Evolutionary conservation across 345 rosid species (phyloP).

Genomic region (Salix exigua): DNA sequence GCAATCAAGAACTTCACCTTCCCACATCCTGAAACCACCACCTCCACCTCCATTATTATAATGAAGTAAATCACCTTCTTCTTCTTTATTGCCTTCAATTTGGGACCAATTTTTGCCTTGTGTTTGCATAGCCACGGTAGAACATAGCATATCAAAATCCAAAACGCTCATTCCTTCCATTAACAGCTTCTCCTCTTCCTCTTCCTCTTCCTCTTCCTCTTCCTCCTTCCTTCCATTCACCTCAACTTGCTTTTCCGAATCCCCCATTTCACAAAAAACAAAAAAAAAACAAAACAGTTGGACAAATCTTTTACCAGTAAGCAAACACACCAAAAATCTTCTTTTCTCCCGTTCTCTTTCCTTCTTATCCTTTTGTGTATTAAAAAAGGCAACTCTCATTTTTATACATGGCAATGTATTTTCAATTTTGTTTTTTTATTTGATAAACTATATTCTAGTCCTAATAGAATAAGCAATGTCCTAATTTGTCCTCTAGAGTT

Average conservation of each 20-base stretch:
- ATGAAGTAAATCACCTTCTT: slow-evolving; percentile 22
- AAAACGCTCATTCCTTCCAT: slow-evolving; percentile 61
- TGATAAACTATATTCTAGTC: too few relatives aligned
- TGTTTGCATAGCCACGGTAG: slow-evolving; percentile 86
- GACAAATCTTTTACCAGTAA: too few relatives aligned
- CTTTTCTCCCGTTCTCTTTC: not conserved
- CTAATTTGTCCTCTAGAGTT: too few relatives aligned
- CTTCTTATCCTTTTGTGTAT: not conserved
- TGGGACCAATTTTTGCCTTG: slow-evolving; percentile 74
- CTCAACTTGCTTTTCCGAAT: slow-evolving; percentile 10
- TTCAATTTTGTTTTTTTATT: not conserved
- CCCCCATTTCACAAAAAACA: slow-evolving; percentile 15
- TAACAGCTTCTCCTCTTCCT: slow-evolving; percentile 43
- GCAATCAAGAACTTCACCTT: slow-evolving; percentile 79
- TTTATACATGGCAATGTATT: not conserved
- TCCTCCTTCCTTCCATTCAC: slow-evolving; percentile 11
- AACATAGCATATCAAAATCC: slow-evolving; percentile 87
- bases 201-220: slow-evolving; percentile 37
- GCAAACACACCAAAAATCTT: not conserved
- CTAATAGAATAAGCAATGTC: too few relatives aligned
- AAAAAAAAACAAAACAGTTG: not conserved
- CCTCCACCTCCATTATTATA: slow-evolving; percentile 41
- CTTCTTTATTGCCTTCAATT: slow-evolving; percentile 30
- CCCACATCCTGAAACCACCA: slow-evolving; percentile 91
- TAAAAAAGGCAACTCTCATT: not conserved